These are phyloP conservation scores for Hylodesmum podocarpum DNA, from an alignment of 306 rosid genomes.

Conservation along the genomic window DNA sequence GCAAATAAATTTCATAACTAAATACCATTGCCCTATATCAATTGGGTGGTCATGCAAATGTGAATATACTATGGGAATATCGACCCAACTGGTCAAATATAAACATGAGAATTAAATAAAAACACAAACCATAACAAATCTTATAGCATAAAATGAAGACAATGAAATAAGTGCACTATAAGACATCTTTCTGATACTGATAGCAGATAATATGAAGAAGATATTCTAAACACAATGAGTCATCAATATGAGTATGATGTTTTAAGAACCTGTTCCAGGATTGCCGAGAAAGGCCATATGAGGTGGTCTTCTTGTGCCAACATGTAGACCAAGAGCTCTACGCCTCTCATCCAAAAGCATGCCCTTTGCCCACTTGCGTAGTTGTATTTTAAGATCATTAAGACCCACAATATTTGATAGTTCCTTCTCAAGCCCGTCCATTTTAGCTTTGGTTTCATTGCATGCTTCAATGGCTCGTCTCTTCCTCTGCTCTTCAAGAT, in stretches of 20 bases:
- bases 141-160: background rate
- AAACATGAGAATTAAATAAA: background rate
- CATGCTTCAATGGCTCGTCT: constrained; percentile 85
- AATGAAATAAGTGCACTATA: constrained; percentile 1
- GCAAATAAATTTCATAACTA: background rate
- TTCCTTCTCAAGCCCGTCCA: constrained; percentile 84
- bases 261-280: constrained; percentile 87
- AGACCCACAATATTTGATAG: constrained; percentile 83
- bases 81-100: background rate
- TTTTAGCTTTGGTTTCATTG: constrained; percentile 83
- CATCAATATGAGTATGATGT: background rate
- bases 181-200: background rate
- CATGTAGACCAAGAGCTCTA: constrained; percentile 83
- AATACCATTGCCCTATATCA: background rate
- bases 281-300: constrained; percentile 99
- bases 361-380: constrained; percentile 95
- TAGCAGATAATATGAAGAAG: background rate
- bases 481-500: constrained; percentile 81
- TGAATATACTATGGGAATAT: background rate
- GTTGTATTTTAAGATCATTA: constrained; percentile 77
- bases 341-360: constrained; percentile 99
- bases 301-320: constrained; percentile 88
- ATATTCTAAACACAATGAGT: constrained; percentile 9
- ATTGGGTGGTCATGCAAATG: background rate
- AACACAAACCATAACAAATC: background rate